These are phyloP conservation scores for Eucalyptus dawsonii DNA, from an alignment of 345 rosid species.

Conservation along the genomic window DNA sequence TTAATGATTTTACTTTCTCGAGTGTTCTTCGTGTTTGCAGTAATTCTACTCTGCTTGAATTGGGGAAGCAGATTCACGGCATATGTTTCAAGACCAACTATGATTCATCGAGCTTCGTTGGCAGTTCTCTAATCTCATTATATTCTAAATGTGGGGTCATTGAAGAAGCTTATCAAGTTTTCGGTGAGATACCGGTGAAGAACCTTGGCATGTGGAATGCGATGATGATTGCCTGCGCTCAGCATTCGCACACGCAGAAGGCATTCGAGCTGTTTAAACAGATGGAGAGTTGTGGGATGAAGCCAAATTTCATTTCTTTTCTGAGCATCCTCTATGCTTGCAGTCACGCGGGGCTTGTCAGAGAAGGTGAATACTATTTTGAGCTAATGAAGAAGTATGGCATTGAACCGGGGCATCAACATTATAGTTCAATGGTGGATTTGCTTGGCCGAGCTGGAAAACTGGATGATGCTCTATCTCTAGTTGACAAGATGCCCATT, in stretches of 20 bases:
- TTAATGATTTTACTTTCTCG: conserved; percentile 78
- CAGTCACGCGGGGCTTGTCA: conserved; percentile 73
- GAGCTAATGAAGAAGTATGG: conserved; percentile 54
- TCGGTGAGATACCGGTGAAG: conserved; percentile 34
- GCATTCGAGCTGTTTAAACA: conserved; percentile 43
- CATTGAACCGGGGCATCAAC: conserved; percentile 64
- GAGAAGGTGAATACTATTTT: conserved; percentile 53
- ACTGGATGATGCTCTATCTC: conserved; percentile 49
- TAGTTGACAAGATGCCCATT: conserved; percentile 48
- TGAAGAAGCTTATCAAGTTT: conserved; percentile 49
- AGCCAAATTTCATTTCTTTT: conserved; percentile 79
- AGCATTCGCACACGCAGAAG: conserved; percentile 40
- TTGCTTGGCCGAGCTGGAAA: conserved; percentile 78
- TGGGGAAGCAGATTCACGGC: conserved; percentile 83
- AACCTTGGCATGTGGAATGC: conserved; percentile 91
- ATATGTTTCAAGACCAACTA: conserved; percentile 65
- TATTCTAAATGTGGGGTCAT: conserved; percentile 73
- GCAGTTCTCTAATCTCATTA: conserved; percentile 69
- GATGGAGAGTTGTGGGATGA: conserved; percentile 41
- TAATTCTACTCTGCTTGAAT: conserved; percentile 52
- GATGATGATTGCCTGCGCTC: conserved; percentile 78
- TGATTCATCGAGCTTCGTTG: conserved; percentile 58
- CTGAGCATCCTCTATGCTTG: conserved; percentile 73
- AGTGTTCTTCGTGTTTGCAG: conserved; percentile 73
- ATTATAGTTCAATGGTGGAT: conserved; percentile 81